These are phyloP conservation scores for Tripidium arundinaceum DNA, from an alignment of 202 grass and related monocot species.

Conservation along the genomic window DNA sequence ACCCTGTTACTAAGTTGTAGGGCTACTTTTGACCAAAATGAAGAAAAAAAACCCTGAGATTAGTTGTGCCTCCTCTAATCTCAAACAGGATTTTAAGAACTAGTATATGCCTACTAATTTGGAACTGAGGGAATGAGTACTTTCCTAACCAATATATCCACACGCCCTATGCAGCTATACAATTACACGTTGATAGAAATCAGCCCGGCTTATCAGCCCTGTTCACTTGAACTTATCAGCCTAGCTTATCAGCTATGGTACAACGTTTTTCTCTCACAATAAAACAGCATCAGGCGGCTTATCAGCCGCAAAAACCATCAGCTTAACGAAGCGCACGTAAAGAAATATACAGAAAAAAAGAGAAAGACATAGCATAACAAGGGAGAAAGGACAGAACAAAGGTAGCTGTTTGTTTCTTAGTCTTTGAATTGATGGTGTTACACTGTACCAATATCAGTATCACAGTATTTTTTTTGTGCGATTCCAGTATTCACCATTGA, in stretches of 20 bases:
- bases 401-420: not conserved
- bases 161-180: not conserved
- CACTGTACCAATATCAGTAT: not conserved
- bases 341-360: not conserved
- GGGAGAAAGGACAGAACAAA: not conserved
- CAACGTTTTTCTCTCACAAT: no score
- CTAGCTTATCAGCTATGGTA: no score
- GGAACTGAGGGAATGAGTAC: not conserved
- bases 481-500: slow-evolving; percentile 25
- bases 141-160: not conserved
- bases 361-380: not conserved
- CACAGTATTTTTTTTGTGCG: slow-evolving; percentile 40
- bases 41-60: not conserved
- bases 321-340: not conserved
- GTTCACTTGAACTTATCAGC: no score
- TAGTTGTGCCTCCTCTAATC: not conserved
- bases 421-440: slow-evolving; percentile 19
- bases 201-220: no score
- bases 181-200: not conserved
- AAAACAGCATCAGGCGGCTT: no score
- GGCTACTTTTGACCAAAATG: not conserved
- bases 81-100: not conserved
- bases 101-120: not conserved
- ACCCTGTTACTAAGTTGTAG: not conserved
- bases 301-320: no score